Evolutionary conservation across 768 basidiomycete species (phyloP), one percentile per base, ranked within the genome.

Genomic region (Boletus tomentosulus): DNA sequence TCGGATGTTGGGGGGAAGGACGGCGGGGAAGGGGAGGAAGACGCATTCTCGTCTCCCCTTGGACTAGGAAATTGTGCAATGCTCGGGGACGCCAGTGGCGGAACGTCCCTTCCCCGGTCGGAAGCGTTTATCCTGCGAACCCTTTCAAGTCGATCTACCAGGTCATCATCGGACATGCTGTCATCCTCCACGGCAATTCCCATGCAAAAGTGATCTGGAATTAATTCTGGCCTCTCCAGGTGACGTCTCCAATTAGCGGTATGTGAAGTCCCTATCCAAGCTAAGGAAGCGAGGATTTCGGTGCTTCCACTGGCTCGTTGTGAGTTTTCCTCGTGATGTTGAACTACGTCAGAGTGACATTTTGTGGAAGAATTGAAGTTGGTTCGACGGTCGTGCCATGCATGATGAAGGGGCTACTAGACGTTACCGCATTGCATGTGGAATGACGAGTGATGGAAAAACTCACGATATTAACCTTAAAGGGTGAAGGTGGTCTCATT

Each of bases 141-240:
- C 22, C 66, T 65, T 61, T 83, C 81, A 25, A 83, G 69, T 45
- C 71, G 71, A 46, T 76, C 68, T 6, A 82, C 72, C 11, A 83
- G 67, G 34, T 69, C 74, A 57, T 80, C 80, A 61, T 83, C 79
- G 3, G 79, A 73, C 46, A 81, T 69, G 16, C 66, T 74, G 27
- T 80, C 75, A 46, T 81, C 76, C 27, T 74, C 78, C 55, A 82
- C 75, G 15, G 76, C 79, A 62, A 75, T 77, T 2, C 77, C 77
- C 45, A 81, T 64, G 48, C 50, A 48, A 28, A 68, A 16, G 12
- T 35, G 47, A 48, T 56, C 55, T 4, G 56, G 37, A 15, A 48
- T 27, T 42, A 34, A 53, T 19, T 30, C 13, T n/a, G 48, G 12
- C 19, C 39, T 52, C 46, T 46, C 33, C 0, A 12, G 9, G 12